Base-by-base conservation (phyloP, 2,329 filamentous ascomycete genomes). In the Xylaria polymorpha region DNA sequence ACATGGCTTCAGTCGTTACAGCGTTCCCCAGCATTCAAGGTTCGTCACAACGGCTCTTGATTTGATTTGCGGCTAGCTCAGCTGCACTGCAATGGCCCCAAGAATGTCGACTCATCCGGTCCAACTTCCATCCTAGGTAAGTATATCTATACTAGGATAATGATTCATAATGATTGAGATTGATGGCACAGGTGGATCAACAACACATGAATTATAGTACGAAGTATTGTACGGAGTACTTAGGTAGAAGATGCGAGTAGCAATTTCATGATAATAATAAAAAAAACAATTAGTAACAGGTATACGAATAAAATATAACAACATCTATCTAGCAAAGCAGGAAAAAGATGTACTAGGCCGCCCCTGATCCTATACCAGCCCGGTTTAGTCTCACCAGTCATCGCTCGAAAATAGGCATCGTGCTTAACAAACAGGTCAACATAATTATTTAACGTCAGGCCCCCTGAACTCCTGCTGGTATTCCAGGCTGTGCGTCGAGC, bases 391-490 rank as follows among this genome's bases (percentile, higher is more conserved):
- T 29, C 25, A 55, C 59, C 59, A 8, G 14, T 53, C 43, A 15
- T 55, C n/a, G 12, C 39, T 39, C 39, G 7, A 39, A 61, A 15
- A 37, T 60, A 44, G 8, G 14, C 4, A 14, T 25, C 29, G 39
- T 25, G 37, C 41, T 46, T 18, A 7, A 55, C 14, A 53, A 4
- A 35, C 35, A 37, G 35, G 35, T 37, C 6, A 37, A 10, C 10
- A 22, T 3, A 1, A 53, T 48, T 25, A 60, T 55, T 67, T 56
- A 22, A 59, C 14, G 4, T 51, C 58, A 12, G 71, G 71, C 5
- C 68, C 71, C 41, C 41, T 50, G 56, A 72, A 72, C 41, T 66
- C 71, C 71, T 10, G 66, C 58, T 14, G 71, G 71, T 64, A 72
- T 71, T 8, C 68, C 71, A 7, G 71, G 71, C 5, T 61, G 58